A percentile compares a stretch with the other conserved stretches of the same genome.
Conservation (phyloP, 2,329 filamentous ascomycete species). For the Claviceps quebecensis region DNA sequence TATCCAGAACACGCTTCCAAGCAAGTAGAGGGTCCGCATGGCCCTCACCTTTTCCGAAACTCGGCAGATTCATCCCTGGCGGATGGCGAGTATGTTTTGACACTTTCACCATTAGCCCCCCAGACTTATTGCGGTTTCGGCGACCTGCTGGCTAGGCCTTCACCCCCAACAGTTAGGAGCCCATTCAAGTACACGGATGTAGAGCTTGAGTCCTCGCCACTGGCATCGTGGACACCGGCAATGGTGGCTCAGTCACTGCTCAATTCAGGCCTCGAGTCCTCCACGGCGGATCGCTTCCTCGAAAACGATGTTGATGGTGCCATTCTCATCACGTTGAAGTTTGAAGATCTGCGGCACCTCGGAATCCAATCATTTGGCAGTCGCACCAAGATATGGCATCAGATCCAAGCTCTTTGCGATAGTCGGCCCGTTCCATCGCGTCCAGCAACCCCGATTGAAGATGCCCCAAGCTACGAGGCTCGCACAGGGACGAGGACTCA, state of each 20-base stretch:
- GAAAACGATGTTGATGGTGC: constrained; percentile 85
- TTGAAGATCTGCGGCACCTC: constrained; percentile 73
- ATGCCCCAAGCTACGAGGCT: constrained; percentile 38
- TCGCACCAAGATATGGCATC: constrained; percentile 64
- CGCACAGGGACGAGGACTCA: constrained; percentile 29
- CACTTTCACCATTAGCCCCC: constrained; percentile 61
- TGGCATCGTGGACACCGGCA: constrained; percentile 56
- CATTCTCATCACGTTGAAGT: constrained; percentile 80
- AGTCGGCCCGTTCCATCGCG: constrained; percentile 35
- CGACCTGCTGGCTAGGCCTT: constrained; percentile 14
- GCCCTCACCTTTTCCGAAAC: constrained; percentile 73
- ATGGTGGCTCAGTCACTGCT: constrained; percentile 81
- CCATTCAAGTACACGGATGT: constrained; percentile 43
- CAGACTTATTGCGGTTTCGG: constrained; percentile 33
- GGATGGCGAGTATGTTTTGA: constrained; percentile 41
- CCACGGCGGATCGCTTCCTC: constrained; percentile 70
- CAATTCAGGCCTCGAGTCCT: constrained; percentile 63
- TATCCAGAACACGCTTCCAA: constrained; percentile 49
- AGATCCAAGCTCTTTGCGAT: constrained; percentile 57
- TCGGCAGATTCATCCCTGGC: constrained; percentile 35
- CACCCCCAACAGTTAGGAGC: constrained; percentile 25
- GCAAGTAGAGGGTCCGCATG: constrained; percentile 64
- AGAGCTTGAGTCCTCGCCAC: constrained; percentile 42
- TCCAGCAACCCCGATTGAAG: constrained; percentile 47
- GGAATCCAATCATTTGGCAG: constrained; percentile 72